Conservation (phyloP, 805 yeast species). For the Jamesozyma rosinii region DNA sequence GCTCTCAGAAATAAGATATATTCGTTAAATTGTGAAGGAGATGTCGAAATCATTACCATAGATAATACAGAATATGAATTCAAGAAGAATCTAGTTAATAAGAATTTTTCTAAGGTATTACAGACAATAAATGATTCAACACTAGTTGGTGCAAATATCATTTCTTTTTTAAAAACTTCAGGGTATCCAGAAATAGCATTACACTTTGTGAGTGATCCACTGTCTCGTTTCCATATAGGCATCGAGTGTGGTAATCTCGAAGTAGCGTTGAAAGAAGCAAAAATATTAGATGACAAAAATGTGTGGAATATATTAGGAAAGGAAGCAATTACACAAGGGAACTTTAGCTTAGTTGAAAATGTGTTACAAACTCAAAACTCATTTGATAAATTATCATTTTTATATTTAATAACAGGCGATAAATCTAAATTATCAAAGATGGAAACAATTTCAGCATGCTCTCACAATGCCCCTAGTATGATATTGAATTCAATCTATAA, state of each 20-base stretch:
- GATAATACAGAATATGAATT: constrained; percentile 96
- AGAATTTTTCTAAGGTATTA: constrained; percentile 82
- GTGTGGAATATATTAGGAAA: constrained; percentile 76
- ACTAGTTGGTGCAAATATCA: constrained; percentile 92
- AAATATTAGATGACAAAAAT: constrained; percentile 51
- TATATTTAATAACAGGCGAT: constrained; percentile 80
- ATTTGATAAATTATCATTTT: constrained; percentile 81
- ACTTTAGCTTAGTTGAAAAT: constrained; percentile 71
- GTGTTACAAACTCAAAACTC: constrained; percentile 78
- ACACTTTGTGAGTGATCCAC: constrained; percentile 92
- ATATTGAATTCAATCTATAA: constrained; percentile 74
- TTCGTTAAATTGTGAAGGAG: constrained; percentile 77
- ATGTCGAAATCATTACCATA: constrained; percentile 63
- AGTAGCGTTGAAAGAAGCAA: constrained; percentile 84
- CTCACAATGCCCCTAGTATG: constrained; percentile 70
- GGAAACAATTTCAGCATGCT: constrained; percentile 79
- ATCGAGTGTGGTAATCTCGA: constrained; percentile 82
- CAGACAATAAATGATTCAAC: constrained; percentile 80
- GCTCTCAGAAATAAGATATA: constrained; percentile 62
- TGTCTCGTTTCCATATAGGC: constrained; percentile 88
- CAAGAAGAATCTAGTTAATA: constrained; percentile 82
- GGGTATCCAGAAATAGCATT: constrained; percentile 97
- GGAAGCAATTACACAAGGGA: constrained; percentile 86
- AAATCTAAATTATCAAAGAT: constrained; percentile 62
- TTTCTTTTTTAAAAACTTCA: constrained; percentile 84